Percentiles rank a stretch among this genome's conserved stretches.
These are phyloP conservation scores for Kwoniella heveanensis DNA, from an alignment of 768 basidiomycete genomes.

Conservation along the genomic window DNA sequence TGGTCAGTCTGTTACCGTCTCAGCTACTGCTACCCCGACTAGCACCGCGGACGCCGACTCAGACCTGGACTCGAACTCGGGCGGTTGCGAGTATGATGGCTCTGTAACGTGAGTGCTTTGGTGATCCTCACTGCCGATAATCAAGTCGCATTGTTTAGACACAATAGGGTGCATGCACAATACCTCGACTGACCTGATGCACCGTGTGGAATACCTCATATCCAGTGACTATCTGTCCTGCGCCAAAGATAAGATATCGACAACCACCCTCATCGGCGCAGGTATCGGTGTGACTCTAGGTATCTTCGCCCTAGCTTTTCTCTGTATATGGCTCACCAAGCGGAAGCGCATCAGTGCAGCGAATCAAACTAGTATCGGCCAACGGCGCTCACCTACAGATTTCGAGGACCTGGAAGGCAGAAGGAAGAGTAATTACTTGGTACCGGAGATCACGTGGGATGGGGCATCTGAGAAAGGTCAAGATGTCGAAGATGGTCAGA, in stretches of 20 bases:
- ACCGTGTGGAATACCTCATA: no score
- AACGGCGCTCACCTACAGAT: neutral
- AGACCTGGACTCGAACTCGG: no score
- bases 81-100: conserved; percentile 12
- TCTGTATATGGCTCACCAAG: conserved; percentile 33
- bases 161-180: no score
- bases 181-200: no score
- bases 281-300: conserved; percentile 39
- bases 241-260: conserved; percentile 32
- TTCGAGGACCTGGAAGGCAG: neutral
- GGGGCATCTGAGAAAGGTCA: neutral
- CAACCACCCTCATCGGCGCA: conserved; percentile 37
- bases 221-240: conserved; percentile 43
- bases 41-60: neutral
- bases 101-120: conserved; percentile 10
- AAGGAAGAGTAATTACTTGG: neutral
- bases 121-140: no score
- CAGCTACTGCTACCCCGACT: neutral
- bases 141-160: no score
- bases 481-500: neutral
- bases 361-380: neutral
- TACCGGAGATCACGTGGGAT: neutral
- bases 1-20: no score
- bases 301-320: conserved; percentile 36
- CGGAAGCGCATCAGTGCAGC: conserved; percentile 9